These are phyloP conservation scores for Pythium rhizo-oryzae DNA, from an alignment of 352 stramenopile species.

Conservation along the genomic window DNA sequence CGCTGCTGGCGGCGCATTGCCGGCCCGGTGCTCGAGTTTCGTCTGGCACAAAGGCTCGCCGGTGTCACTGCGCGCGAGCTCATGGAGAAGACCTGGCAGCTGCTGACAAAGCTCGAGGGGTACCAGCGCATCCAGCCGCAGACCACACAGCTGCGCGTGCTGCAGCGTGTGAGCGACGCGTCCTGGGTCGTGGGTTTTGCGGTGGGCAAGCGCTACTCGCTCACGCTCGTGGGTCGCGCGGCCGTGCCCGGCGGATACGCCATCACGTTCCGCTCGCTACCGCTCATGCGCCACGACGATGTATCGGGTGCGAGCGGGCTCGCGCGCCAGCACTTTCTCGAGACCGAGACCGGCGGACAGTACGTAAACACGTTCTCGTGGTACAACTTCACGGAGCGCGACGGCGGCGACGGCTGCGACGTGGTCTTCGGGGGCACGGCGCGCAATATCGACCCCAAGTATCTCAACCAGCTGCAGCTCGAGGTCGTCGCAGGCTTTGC, in stretches of 20 bases:
- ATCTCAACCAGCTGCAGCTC: slow-evolving; percentile 63
- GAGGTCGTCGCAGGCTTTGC: slow-evolving; percentile 56
- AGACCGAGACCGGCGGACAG: slow-evolving; percentile 39
- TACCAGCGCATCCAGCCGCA: slow-evolving; percentile 62
- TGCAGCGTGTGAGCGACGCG: slow-evolving; percentile 55
- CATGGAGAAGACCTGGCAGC: slow-evolving; percentile 64
- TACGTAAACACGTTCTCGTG: slow-evolving; percentile 69
- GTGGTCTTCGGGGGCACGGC: slow-evolving; percentile 63
- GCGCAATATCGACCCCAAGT: slow-evolving; percentile 46
- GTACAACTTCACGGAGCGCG: slow-evolving; percentile 54
- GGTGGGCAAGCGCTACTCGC: slow-evolving; percentile 44
- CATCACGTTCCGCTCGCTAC: slow-evolving; percentile 68
- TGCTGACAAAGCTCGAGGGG: slow-evolving; percentile 46
- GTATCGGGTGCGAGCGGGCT: background rate
- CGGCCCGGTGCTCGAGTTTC: slow-evolving; percentile 39
- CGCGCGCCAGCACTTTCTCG: slow-evolving; percentile 44
- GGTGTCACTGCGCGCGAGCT: slow-evolving; percentile 34
- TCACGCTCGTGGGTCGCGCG: slow-evolving; percentile 54
- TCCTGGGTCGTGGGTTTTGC: slow-evolving; percentile 58
- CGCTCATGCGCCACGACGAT: slow-evolving; percentile 26
- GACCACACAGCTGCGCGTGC: slow-evolving; percentile 42
- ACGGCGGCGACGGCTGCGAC: slow-evolving; percentile 39
- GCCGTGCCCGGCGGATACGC: slow-evolving; percentile 54
- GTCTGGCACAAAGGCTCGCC: slow-evolving; percentile 53
- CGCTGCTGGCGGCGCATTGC: background rate